These are phyloP conservation scores for Apiospora marii DNA, from an alignment of 2,329 filamentous ascomycete genomes.

Conservation along the genomic window DNA sequence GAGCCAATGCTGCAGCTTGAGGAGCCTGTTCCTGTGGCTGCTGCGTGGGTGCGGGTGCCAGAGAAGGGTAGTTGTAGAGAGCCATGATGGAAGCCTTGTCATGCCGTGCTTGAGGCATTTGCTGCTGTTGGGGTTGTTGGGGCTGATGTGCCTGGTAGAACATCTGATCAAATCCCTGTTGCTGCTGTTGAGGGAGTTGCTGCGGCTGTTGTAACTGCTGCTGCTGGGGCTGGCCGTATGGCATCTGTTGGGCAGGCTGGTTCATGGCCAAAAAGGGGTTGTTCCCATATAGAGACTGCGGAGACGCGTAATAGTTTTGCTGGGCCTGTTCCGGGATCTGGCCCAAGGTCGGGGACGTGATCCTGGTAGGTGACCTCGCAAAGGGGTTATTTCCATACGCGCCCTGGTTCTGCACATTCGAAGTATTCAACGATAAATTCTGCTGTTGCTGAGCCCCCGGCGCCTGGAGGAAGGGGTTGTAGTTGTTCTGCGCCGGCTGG, in stretches of 20 bases:
- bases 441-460: constrained; percentile 42
- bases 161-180: constrained; percentile 28
- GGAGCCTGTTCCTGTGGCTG: constrained; percentile 38
- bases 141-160: constrained; percentile 33
- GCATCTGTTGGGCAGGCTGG: constrained; percentile 37
- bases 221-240: constrained; percentile 41
- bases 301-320: constrained; percentile 44
- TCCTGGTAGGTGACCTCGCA: constrained; percentile 41
- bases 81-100: constrained; percentile 81
- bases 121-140: constrained; percentile 33
- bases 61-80: constrained; percentile 71
- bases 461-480: constrained; percentile 61
- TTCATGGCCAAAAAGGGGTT: constrained; percentile 46
- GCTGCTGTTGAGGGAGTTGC: constrained; percentile 36
- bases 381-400: constrained; percentile 41
- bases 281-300: constrained; percentile 39
- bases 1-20: constrained; percentile 30
- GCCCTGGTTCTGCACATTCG: constrained; percentile 38
- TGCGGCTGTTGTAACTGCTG: constrained; percentile 38
- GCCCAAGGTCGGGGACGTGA: constrained; percentile 41
- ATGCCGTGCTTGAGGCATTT: constrained; percentile 29
- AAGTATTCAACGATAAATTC: constrained; percentile 39
- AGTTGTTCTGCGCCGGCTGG: constrained; percentile 50
- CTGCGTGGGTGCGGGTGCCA: constrained; percentile 48
- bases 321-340: constrained; percentile 47